phyloP scores from a whole-genome alignment of 2,329 filamentous ascomycete genomes.

The Penicillium sp. region DNA sequence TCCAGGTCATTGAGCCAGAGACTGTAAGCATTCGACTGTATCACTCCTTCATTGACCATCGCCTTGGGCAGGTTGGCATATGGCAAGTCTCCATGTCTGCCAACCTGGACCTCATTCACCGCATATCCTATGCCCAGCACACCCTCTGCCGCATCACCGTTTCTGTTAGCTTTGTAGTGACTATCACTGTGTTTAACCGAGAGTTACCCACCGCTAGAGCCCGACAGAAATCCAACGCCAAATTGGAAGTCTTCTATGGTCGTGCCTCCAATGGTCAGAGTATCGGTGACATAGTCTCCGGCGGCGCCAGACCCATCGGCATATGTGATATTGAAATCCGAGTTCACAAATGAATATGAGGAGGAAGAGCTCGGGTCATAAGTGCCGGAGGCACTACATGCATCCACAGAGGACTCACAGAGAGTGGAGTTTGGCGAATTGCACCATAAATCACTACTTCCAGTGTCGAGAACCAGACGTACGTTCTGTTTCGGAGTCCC shows the following conservation, averaged over 20 bases:
- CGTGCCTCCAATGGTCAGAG: conserved; percentile 55
- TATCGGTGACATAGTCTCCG: conserved; percentile 80
- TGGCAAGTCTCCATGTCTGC: conserved; percentile 47
- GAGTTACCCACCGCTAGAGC: conserved; percentile 43
- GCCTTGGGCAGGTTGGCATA: conserved; percentile 71
- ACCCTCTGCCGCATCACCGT: conserved; percentile 53
- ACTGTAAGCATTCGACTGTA: conserved; percentile 68
- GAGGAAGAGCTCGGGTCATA: conserved; percentile 63
- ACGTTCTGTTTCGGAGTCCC: conserved; percentile 58
- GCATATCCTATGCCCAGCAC: conserved; percentile 84
- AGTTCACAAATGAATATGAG: conserved; percentile 70
- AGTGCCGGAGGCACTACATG: conserved; percentile 51
- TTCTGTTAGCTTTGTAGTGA: not conserved
- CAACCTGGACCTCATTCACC: conserved; percentile 65
- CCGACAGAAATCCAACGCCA: conserved; percentile 58
- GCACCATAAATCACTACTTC: conserved; percentile 63
- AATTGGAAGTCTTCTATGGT: conserved; percentile 56
- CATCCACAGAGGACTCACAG: conserved; percentile 43
- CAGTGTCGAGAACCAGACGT: conserved; percentile 61
- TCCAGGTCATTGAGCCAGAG: conserved; percentile 73
- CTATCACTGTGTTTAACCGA: not conserved
- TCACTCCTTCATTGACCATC: conserved; percentile 60
- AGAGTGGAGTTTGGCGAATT: conserved; percentile 53
- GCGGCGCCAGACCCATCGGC: conserved; percentile 74
- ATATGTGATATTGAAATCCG: conserved; percentile 83